A percentile compares a stretch with the other conserved stretches of the same genome.
These are phyloP conservation scores for Pseudonitzschia pungens DNA, from an alignment of 108 stramenopile genomes.

Conservation along the genomic window DNA sequence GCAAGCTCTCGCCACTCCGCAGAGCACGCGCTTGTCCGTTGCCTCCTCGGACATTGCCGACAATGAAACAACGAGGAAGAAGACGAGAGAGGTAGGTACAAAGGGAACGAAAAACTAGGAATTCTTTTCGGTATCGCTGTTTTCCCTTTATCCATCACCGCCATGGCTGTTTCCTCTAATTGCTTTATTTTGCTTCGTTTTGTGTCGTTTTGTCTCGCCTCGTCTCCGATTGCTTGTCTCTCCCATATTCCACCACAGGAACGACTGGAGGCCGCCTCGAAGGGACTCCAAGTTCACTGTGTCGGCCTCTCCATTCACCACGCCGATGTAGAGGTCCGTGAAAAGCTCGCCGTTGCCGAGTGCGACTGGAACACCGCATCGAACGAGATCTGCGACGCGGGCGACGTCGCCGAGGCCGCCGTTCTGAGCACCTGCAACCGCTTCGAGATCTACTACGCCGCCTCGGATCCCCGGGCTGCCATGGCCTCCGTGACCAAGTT, in stretches of 20 bases:
- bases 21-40: background rate
- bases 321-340: constrained; percentile 95
- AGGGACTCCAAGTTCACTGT: constrained; percentile 93
- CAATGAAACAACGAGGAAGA: constrained; percentile 23
- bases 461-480: constrained; percentile 86
- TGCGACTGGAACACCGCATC: constrained; percentile 92
- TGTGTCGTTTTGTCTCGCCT: background rate
- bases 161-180: background rate
- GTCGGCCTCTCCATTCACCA: constrained; percentile 97
- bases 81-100: constrained; percentile 47
- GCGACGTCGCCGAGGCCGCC: constrained; percentile 91
- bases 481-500: constrained; percentile 88
- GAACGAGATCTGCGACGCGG: constrained; percentile 66
- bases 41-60: constrained; percentile 20
- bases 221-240: background rate
- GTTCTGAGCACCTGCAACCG: constrained; percentile 97
- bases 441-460: constrained; percentile 97
- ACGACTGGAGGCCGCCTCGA: constrained; percentile 84
- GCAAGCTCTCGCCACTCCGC: background rate
- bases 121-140: background rate
- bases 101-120: too few relatives aligned
- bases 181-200: background rate
- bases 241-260: too few relatives aligned
- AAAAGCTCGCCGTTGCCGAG: constrained; percentile 97
- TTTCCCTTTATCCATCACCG: background rate